Conservation (phyloP, 2,329 filamentous ascomycete species). For the Ilyonectria destructans region DNA sequence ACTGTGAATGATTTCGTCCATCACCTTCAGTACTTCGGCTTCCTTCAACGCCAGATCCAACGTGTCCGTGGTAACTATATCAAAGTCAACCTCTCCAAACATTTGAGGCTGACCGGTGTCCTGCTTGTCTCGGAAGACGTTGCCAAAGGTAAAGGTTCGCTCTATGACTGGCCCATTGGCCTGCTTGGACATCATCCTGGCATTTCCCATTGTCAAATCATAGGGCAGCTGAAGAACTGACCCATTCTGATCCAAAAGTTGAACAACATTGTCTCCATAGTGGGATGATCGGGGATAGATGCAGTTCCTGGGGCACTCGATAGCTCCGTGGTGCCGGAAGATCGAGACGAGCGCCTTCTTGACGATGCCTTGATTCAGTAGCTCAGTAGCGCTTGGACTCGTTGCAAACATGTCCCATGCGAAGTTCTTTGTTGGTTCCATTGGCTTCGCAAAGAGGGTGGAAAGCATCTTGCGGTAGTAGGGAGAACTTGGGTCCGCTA, state of each 20-base stretch:
- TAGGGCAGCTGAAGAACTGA: slow-evolving; percentile 95
- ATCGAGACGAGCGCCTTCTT: slow-evolving; percentile 83
- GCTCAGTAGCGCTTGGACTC: slow-evolving; percentile 70
- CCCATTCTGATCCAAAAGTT: slow-evolving; percentile 86
- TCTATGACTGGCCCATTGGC: slow-evolving; percentile 74
- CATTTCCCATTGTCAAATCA: slow-evolving; percentile 91
- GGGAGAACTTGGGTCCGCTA: slow-evolving; percentile 87
- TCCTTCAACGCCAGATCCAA: slow-evolving; percentile 91
- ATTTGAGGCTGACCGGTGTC: slow-evolving; percentile 86
- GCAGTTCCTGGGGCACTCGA: slow-evolving; percentile 82
- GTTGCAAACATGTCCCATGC: slow-evolving; percentile 80
- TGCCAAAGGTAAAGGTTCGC: slow-evolving; percentile 89
- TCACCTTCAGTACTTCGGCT: slow-evolving; percentile 92
- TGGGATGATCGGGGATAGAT: slow-evolving; percentile 88
- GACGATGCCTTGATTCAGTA: slow-evolving; percentile 81
- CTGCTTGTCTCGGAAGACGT: slow-evolving; percentile 85
- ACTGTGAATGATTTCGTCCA: slow-evolving; percentile 89
- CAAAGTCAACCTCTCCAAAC: slow-evolving; percentile 94
- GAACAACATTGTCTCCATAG: slow-evolving; percentile 82
- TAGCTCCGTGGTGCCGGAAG: slow-evolving; percentile 90
- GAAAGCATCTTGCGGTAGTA: slow-evolving; percentile 93
- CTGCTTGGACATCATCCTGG: slow-evolving; percentile 84
- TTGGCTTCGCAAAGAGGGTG: slow-evolving; percentile 84
- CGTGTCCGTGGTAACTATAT: slow-evolving; percentile 89
- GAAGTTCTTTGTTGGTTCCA: slow-evolving; percentile 86